Evolutionary conservation across 1,139 yeast genomes (phyloP).

Genomic region (Spathaspora sp.): DNA sequence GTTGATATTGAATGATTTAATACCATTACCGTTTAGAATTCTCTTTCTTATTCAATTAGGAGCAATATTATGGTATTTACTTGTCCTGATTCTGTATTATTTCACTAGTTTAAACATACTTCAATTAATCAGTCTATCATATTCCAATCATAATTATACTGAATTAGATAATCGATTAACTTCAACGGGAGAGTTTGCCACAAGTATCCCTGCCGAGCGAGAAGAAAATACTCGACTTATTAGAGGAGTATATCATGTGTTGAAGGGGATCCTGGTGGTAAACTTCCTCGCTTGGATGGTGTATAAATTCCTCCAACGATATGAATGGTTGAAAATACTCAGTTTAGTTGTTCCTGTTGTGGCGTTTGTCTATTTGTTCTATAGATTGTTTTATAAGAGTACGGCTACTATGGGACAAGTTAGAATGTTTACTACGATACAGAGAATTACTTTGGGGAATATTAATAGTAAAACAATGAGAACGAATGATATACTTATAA

Average conservation of each 20-base stretch:
- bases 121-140: conserved; percentile 38
- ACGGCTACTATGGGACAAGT: conserved; percentile 35
- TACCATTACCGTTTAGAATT: conserved; percentile 43
- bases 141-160: conserved; percentile 37
- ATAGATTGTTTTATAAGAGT: conserved; percentile 18
- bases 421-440: conserved; percentile 47
- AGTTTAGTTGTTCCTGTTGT: conserved; percentile 19
- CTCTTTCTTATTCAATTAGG: conserved; percentile 34
- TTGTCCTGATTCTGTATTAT: conserved; percentile 27
- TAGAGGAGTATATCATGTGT: conserved; percentile 33
- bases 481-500: conserved; percentile 74
- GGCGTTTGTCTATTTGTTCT: conserved; percentile 18
- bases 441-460: conserved; percentile 55
- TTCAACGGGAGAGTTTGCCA: conserved; percentile 34
- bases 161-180: conserved; percentile 20
- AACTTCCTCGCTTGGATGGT: conserved; percentile 23
- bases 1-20: conserved; percentile 22
- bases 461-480: conserved; percentile 57
- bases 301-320: conserved; percentile 21
- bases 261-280: conserved; percentile 21
- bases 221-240: conserved; percentile 33
- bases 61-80: conserved; percentile 32
- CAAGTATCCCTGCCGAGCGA: conserved; percentile 30
- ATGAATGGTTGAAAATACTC: conserved; percentile 13
- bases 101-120: conserved; percentile 32